Base-by-base conservation (phyloP, 2,329 filamentous ascomycete species). In the Microsporum ferrugineum region DNA sequence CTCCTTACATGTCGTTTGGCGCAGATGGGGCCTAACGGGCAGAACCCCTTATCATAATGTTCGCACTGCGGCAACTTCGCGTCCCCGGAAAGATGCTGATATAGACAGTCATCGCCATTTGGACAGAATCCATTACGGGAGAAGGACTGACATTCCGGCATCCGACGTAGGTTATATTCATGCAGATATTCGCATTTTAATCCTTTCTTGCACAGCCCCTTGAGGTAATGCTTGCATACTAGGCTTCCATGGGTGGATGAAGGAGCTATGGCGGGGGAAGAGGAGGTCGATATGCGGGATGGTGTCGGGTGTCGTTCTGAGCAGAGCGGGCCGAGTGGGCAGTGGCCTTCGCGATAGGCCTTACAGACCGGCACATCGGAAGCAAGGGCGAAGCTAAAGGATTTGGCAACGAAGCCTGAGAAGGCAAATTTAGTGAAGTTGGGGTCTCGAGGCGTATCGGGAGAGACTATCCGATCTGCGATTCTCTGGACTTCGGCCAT, bases 101-200 rank as follows among this genome's bases (percentile, higher is more conserved):
- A 96, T 3, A 95, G 80, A 71, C 94, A 99, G 76, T 99, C 94
- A 74, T 97, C 92, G 66, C 92, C 94, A 76, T 96, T 96, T 65
- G 88, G 89, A 77, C 94, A 99, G 73, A 95, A 96, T 61, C 90
- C 90, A 71, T 94, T 95, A 63, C 91, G 84, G 62, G 91, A 86
- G 76, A 92, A 97, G 76, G 96, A 95, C 71, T 95, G 95, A 78
- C 94, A 99, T 78, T 97, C 94, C 65, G 94, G 91, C 90, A 97
- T 97, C 75, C 94, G 91, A 65, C 94, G 86, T 67, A 99, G 83
- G 77, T 99, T 97, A 80, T 96, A 99, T 77, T 97, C 94, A 80
- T 99, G 94, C 57, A 97, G 80, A 70, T 97, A 99, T 78, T 99
- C 94, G 84, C 94, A 99, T 67, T 86, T 84, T 71, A 96, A 88